Conservation (phyloP, 2,329 filamentous ascomycete species). For the Talaromyces amestolkiae region DNA sequence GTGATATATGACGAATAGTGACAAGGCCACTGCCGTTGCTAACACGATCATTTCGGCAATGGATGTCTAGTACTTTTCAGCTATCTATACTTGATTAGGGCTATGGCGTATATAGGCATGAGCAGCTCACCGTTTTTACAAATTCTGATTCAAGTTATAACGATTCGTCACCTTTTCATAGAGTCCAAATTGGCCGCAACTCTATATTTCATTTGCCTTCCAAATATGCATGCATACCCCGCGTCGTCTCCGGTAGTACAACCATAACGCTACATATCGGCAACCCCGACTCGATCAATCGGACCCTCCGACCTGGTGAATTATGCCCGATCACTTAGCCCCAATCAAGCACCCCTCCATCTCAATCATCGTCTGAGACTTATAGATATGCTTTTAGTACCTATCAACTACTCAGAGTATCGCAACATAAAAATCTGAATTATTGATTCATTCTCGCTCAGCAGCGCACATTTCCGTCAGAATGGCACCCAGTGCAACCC, state of each 20-base stretch:
- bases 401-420: neutral
- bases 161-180: neutral
- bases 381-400: neutral
- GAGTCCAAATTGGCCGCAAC: neutral
- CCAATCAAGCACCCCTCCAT: neutral
- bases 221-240: neutral
- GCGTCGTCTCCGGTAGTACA: neutral
- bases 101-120: neutral
- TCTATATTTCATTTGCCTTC: neutral
- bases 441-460: neutral
- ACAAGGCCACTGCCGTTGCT: neutral
- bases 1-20: neutral
- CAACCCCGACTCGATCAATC: neutral
- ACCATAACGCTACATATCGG: neutral
- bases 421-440: neutral
- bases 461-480: neutral
- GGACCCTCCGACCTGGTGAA: neutral
- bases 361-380: neutral
- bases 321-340: neutral
- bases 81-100: neutral
- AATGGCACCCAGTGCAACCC: constrained; percentile 9
- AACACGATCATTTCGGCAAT: neutral
- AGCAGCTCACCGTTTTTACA: neutral
- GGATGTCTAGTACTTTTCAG: neutral
- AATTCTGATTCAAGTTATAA: neutral